phyloP scores from a whole-genome alignment of 139 green algal species.

The Astrephomene gubernaculifera region DNA sequence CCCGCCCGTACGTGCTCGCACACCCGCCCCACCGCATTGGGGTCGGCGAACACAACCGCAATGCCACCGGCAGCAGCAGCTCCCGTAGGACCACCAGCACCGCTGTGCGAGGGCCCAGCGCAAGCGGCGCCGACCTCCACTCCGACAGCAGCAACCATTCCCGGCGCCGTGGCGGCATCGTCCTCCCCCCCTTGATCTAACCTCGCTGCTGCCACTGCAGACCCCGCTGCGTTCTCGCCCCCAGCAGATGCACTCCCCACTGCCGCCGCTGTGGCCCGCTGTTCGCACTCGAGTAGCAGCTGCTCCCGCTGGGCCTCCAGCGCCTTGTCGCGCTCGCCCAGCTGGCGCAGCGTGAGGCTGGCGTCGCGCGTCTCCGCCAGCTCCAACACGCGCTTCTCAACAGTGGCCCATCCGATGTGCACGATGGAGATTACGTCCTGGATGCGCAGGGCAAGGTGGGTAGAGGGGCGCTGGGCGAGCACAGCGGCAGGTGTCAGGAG shows the following conservation, averaged over 20 bases:
- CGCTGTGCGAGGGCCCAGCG: not conserved
- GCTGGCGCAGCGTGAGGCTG: slow-evolving; percentile 41
- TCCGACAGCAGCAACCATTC: not conserved
- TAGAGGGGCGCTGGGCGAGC: not conserved
- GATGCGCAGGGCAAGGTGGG: too few species aligned
- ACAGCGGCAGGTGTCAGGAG: not conserved
- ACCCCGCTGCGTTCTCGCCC: not conserved
- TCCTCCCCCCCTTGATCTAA: too few species aligned
- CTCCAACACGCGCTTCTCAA: slow-evolving; percentile 89
- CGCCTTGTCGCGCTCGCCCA: slow-evolving; percentile 33
- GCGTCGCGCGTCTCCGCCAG: slow-evolving; percentile 66
- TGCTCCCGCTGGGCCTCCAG: slow-evolving; percentile 25
- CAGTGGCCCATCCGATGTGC: slow-evolving; percentile 92
- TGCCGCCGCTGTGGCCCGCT: not conserved
- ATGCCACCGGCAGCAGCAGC: slow-evolving; percentile 3
- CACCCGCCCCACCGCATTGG: not conserved
- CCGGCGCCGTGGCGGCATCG: not conserved
- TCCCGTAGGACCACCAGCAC: too few species aligned
- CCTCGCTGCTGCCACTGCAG: not conserved
- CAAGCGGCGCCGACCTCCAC: not conserved
- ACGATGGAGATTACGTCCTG: slow-evolving; percentile 80
- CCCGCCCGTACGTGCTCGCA: slow-evolving; percentile 47
- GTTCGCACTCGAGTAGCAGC: slow-evolving; percentile 19
- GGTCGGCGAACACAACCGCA: not conserved
- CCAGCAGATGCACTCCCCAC: too few species aligned